Conservation (phyloP, 495 filamentous ascomycete genomes). For the Tuber indicum region DNA sequence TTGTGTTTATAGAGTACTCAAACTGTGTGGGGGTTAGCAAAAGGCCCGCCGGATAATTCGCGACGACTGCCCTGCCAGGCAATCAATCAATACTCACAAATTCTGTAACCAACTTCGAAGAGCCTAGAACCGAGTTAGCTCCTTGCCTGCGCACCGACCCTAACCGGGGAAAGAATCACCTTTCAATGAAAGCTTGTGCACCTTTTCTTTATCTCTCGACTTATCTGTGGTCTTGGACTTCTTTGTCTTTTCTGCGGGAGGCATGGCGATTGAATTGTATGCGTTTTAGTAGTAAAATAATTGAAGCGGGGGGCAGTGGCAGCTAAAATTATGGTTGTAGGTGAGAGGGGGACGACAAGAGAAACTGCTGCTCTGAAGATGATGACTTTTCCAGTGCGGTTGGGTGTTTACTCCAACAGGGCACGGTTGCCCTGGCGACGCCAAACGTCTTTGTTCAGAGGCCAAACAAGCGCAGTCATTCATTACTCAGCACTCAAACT, state of each 20-base stretch:
- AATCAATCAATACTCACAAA: slow-evolving; percentile 58
- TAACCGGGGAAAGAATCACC: slow-evolving; percentile 47
- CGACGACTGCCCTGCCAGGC: not conserved
- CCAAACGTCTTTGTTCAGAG: slow-evolving; percentile 1
- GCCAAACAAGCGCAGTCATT: not conserved
- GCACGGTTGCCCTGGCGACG: slow-evolving; percentile 31
- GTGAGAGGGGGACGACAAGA: slow-evolving; percentile 7
- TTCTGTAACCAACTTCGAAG: slow-evolving; percentile 83
- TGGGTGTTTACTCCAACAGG: slow-evolving; percentile 25
- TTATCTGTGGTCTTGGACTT: slow-evolving; percentile 21
- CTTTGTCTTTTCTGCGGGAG: slow-evolving; percentile 24
- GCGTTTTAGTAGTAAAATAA: not conserved
- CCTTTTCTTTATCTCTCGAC: slow-evolving; percentile 75
- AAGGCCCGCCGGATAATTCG: not conserved
- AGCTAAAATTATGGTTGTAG: slow-evolving; percentile 9
- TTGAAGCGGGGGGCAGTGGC: not conserved
- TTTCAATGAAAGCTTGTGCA: slow-evolving; percentile 89
- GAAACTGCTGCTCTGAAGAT: slow-evolving; percentile 6
- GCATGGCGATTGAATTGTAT: slow-evolving; percentile 12
- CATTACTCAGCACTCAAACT: not conserved
- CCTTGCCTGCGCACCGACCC: slow-evolving; percentile 15
- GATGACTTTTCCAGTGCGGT: slow-evolving; percentile 15
- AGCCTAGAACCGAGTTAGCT: slow-evolving; percentile 49
- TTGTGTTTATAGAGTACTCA: slow-evolving; percentile 94
- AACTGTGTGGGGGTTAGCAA: slow-evolving; percentile 53